phyloP scores from a whole-genome alignment of 1,284 basidiomycete species.

The Trametes sp. region DNA sequence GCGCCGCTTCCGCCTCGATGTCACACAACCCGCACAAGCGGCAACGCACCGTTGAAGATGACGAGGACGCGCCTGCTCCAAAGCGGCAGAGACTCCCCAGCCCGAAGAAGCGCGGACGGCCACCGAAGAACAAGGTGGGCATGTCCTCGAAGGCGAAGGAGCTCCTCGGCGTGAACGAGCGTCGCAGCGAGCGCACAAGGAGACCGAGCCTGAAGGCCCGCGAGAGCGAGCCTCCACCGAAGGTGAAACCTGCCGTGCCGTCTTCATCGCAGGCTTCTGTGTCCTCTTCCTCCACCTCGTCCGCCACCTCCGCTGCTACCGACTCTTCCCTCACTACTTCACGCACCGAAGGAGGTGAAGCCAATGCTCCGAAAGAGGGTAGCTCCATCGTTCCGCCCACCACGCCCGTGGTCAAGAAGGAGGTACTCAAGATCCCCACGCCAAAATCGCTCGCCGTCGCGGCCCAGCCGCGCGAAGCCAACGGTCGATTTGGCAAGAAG shows the following conservation, averaged over 20 bases:
- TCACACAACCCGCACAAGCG: slow-evolving; percentile 38
- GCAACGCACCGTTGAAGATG: slow-evolving; percentile 43
- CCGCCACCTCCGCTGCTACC: slow-evolving; percentile 23
- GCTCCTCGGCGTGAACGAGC: slow-evolving; percentile 39
- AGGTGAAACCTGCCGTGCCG: slow-evolving; percentile 24
- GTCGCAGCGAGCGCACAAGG: slow-evolving; percentile 44
- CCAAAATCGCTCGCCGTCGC: slow-evolving; percentile 58
- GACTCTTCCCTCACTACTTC: slow-evolving; percentile 19
- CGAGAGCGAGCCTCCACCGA: slow-evolving; percentile 41
- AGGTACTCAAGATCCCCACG: slow-evolving; percentile 38
- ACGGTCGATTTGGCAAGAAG: slow-evolving; percentile 61
- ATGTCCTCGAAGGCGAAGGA: slow-evolving; percentile 49
- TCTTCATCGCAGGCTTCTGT: slow-evolving; percentile 27
- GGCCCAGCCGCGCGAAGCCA: slow-evolving; percentile 55
- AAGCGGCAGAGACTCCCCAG: slow-evolving; percentile 49
- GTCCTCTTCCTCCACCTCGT: slow-evolving; percentile 33
- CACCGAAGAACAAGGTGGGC: slow-evolving; percentile 43
- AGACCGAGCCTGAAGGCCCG: slow-evolving; percentile 45
- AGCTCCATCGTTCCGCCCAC: background rate
- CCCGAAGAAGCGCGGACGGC: slow-evolving; percentile 32
- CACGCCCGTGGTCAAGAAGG: slow-evolving; percentile 30
- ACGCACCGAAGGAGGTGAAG: slow-evolving; percentile 14
- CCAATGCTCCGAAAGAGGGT: slow-evolving; percentile 13
- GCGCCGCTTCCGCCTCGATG: slow-evolving; percentile 29
- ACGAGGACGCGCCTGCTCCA: slow-evolving; percentile 44